A percentile compares a stretch with the other conserved stretches of the same genome.
These are phyloP conservation scores for Asclepias syriaca DNA, from an alignment of 257 asterid genomes.

Conservation along the genomic window DNA sequence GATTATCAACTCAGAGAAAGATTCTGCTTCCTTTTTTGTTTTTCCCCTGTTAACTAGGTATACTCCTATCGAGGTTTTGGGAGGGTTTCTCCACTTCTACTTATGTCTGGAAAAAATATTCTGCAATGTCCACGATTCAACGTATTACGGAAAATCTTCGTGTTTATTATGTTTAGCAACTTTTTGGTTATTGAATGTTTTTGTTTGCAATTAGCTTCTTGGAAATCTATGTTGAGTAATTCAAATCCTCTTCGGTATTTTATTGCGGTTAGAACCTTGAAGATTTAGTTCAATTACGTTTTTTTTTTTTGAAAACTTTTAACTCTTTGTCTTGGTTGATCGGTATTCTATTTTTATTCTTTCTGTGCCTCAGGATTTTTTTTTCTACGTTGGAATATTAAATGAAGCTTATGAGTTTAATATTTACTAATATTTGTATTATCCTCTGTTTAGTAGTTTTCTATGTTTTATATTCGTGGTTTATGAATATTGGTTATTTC, in stretches of 20 bases:
- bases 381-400: background rate
- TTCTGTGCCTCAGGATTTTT: background rate
- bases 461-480: too few species aligned
- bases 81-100: background rate
- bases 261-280: background rate
- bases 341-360: background rate
- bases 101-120: background rate
- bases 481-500: too few species aligned
- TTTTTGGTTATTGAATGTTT: background rate
- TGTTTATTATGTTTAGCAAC: background rate
- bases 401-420: too few species aligned
- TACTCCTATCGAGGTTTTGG: background rate
- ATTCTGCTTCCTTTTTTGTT: background rate
- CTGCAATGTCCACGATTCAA: background rate
- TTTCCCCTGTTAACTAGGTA: conserved; percentile 1
- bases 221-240: background rate
- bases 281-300: background rate
- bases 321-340: background rate
- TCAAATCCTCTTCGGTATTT: background rate
- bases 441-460: too few species aligned
- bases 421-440: too few species aligned
- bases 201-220: background rate
- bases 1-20: background rate
- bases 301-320: too few species aligned
- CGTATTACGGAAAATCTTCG: background rate